These are phyloP conservation scores for Rhynchospora breviuscula DNA, from an alignment of 176 grass and related monocot genomes.

Conservation along the genomic window DNA sequence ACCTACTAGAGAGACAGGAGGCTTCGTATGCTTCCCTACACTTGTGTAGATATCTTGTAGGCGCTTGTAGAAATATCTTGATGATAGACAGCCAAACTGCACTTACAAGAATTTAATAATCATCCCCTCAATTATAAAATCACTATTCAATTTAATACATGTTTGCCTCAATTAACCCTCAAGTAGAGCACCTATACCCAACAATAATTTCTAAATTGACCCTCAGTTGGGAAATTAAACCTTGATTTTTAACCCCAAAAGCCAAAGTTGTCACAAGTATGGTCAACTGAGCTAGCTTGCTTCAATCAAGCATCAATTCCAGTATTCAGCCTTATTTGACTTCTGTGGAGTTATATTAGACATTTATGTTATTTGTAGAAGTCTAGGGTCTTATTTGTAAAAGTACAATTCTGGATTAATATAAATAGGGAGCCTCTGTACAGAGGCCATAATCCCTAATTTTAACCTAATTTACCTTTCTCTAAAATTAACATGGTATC, in stretches of 20 bases:
- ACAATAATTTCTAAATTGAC: background rate
- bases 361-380: too few species aligned
- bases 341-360: too few species aligned
- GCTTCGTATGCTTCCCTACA: constrained; percentile 57
- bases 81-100: constrained; percentile 88
- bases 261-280: background rate
- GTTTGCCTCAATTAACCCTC: background rate
- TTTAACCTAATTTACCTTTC: too few species aligned
- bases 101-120: background rate
- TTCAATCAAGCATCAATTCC: background rate
- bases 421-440: too few species aligned
- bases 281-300: background rate
- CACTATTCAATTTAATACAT: background rate
- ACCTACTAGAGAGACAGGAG: constrained; percentile 72
- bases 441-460: too few species aligned
- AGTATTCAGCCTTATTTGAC: background rate
- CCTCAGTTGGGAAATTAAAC: background rate
- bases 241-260: background rate
- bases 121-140: background rate
- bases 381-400: too few species aligned
- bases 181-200: background rate
- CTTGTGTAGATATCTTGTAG: constrained; percentile 60
- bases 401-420: too few species aligned
- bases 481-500: too few species aligned
- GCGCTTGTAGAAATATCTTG: constrained; percentile 85